Conservation (phyloP, 2,329 filamentous ascomycete species). For the Fusarium nurragi region DNA sequence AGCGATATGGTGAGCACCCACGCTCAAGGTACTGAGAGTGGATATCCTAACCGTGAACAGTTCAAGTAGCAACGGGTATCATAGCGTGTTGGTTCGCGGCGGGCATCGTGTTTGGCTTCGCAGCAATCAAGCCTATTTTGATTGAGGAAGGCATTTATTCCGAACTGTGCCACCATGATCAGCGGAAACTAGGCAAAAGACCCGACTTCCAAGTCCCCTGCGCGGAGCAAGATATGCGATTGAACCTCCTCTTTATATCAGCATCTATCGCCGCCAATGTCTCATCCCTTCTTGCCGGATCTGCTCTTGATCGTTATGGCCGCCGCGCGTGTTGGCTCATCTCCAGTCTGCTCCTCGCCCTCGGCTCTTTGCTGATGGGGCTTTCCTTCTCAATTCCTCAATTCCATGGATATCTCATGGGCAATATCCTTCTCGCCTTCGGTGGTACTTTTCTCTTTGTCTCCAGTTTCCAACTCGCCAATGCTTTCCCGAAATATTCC, state of each 20-base stretch:
- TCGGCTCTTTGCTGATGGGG: slow-evolving; percentile 77
- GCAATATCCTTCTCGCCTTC: slow-evolving; percentile 78
- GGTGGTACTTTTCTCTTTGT: slow-evolving; percentile 85
- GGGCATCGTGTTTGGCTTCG: slow-evolving; percentile 84
- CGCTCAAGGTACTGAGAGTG: fast-evolving
- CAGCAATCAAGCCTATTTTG: slow-evolving; percentile 83
- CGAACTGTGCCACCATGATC: slow-evolving; percentile 61
- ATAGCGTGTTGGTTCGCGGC: slow-evolving; percentile 80
- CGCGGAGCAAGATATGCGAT: slow-evolving; percentile 61
- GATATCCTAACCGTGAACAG: slow-evolving; percentile 50
- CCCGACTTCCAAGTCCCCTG: slow-evolving; percentile 52
- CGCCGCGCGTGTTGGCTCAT: slow-evolving; percentile 79
- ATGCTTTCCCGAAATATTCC: slow-evolving; percentile 78
- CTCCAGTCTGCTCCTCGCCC: slow-evolving; percentile 72
- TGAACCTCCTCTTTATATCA: slow-evolving; percentile 91
- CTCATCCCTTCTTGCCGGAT: slow-evolving; percentile 82
- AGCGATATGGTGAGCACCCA: slow-evolving; percentile 37
- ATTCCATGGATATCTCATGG: slow-evolving; percentile 78
- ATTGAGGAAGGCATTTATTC: slow-evolving; percentile 76
- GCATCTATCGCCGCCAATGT: slow-evolving; percentile 89
- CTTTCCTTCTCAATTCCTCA: slow-evolving; percentile 68
- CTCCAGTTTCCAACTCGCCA: slow-evolving; percentile 82
- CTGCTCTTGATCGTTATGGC: slow-evolving; percentile 82
- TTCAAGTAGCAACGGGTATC: slow-evolving; percentile 74
- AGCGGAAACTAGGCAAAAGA: slow-evolving; percentile 14